Evolutionary conservation across 2,329 filamentous ascomycete species (phyloP).

Genomic region (Fusarium acutatum): DNA sequence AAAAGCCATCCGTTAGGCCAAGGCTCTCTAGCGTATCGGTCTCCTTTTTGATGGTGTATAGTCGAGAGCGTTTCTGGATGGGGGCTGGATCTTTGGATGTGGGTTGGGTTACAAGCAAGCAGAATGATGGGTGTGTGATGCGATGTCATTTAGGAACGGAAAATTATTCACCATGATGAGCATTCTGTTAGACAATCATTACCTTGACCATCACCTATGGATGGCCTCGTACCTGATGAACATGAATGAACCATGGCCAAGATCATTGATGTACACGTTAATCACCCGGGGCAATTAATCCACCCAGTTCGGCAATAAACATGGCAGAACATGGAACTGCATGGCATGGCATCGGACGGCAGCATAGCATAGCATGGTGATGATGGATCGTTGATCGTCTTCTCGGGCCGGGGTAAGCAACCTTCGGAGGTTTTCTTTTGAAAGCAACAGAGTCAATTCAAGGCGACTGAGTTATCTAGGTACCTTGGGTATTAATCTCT

Average conservation of each 20-base stretch:
- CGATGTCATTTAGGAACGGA: slow-evolving; percentile 13
- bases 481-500: neutral
- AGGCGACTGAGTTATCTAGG: neutral
- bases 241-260: slow-evolving; percentile 7
- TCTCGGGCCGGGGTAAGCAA: slow-evolving; percentile 16
- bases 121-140: slow-evolving; percentile 35
- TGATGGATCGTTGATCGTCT: slow-evolving; percentile 25
- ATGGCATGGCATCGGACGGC: neutral
- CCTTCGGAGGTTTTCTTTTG: slow-evolving; percentile 34
- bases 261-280: slow-evolving; percentile 4
- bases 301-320: slow-evolving; percentile 12
- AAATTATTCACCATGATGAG: neutral
- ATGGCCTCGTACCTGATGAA: slow-evolving; percentile 22
- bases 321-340: neutral
- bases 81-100: slow-evolving; percentile 2
- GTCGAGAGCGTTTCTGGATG: neutral
- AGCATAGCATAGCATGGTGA: slow-evolving; percentile 8
- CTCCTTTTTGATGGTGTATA: slow-evolving; percentile 14
- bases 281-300: slow-evolving; percentile 22
- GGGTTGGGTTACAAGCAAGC: slow-evolving; percentile 17
- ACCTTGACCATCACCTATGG: slow-evolving; percentile 1
- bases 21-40: slow-evolving; percentile 11
- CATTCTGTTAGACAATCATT: slow-evolving; percentile 7
- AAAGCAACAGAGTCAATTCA: neutral
- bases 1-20: slow-evolving; percentile 21